Evolutionary conservation across 2,329 filamentous ascomycete genomes (phyloP).

Genomic region (Raffaelea arxii): DNA sequence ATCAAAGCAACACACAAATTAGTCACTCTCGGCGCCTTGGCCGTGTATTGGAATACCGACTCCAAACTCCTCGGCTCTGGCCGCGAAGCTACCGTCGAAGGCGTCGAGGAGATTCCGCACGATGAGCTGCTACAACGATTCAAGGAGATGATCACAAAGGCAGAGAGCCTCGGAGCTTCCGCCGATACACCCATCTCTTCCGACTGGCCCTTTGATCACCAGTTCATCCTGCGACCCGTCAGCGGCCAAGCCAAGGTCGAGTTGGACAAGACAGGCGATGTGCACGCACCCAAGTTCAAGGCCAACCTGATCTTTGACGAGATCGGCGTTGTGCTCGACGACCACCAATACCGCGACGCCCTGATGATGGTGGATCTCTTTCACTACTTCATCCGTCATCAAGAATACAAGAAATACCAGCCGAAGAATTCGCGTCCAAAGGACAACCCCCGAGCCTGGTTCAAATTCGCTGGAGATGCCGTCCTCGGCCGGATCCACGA

Average conservation of each 20-base stretch:
- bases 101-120: conserved; percentile 55
- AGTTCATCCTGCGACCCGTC: conserved; percentile 93
- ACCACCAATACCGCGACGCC: conserved; percentile 92
- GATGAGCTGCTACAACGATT: conserved; percentile 70
- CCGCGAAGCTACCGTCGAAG: conserved; percentile 55
- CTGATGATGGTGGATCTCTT: conserved; percentile 98
- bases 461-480: conserved; percentile 82
- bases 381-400: conserved; percentile 95
- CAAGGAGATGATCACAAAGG: conserved; percentile 67
- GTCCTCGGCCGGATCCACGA: conserved; percentile 93
- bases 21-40: conserved; percentile 78
- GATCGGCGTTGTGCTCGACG: conserved; percentile 93
- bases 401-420: conserved; percentile 90
- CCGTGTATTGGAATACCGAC: conserved; percentile 98
- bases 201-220: conserved; percentile 42
- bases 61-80: conserved; percentile 73
- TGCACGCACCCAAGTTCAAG: conserved; percentile 75
- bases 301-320: conserved; percentile 90
- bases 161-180: conserved; percentile 28
- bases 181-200: neutral
- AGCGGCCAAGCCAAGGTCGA: conserved; percentile 92
- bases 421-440: conserved; percentile 73
- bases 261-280: conserved; percentile 82
- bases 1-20: conserved; percentile 82
- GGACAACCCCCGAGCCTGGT: conserved; percentile 86